Evolutionary conservation across 352 stramenopile genomes (phyloP).

Genomic region (Globisporangium orthogonon): DNA sequence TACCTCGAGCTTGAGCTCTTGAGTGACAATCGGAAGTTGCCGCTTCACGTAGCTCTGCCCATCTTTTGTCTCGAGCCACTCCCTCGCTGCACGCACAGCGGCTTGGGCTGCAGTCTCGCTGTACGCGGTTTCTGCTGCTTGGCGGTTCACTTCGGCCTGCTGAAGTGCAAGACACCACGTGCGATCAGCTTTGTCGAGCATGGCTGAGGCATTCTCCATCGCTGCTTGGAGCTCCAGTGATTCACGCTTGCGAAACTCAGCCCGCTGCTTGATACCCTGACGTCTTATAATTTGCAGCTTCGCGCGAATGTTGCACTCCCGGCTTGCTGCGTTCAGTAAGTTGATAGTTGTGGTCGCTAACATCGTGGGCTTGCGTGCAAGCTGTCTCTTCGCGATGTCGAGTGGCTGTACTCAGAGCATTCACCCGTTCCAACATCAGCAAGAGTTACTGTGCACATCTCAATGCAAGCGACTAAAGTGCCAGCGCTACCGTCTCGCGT

Average conservation of each 20-base stretch:
- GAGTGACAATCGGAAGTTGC: slow-evolving; percentile 26
- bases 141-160: slow-evolving; percentile 28
- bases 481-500: slow-evolving; percentile 31
- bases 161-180: slow-evolving; percentile 30
- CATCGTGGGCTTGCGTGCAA: slow-evolving; percentile 21
- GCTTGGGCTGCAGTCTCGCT: slow-evolving; percentile 13
- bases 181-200: slow-evolving; percentile 23
- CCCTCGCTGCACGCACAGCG: slow-evolving; percentile 16
- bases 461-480: background rate
- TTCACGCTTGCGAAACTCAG: slow-evolving; percentile 5
- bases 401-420: slow-evolving; percentile 23
- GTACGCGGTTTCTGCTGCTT: slow-evolving; percentile 27
- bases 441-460: background rate
- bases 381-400: slow-evolving; percentile 41
- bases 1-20: slow-evolving; percentile 46
- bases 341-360: slow-evolving; percentile 25
- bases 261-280: slow-evolving; percentile 16
- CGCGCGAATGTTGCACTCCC: slow-evolving; percentile 48
- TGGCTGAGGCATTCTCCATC: slow-evolving; percentile 19
- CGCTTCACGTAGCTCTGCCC: slow-evolving; percentile 59
- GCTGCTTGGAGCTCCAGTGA: slow-evolving; percentile 26
- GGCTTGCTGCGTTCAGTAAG: slow-evolving; percentile 36
- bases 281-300: slow-evolving; percentile 55
- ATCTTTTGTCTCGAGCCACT: slow-evolving; percentile 67
- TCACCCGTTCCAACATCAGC: background rate